Evolutionary conservation across 345 rosid species (phyloP), one percentile per base, ranked within the genome.

Genomic region (Bruguiera parviflora): DNA sequence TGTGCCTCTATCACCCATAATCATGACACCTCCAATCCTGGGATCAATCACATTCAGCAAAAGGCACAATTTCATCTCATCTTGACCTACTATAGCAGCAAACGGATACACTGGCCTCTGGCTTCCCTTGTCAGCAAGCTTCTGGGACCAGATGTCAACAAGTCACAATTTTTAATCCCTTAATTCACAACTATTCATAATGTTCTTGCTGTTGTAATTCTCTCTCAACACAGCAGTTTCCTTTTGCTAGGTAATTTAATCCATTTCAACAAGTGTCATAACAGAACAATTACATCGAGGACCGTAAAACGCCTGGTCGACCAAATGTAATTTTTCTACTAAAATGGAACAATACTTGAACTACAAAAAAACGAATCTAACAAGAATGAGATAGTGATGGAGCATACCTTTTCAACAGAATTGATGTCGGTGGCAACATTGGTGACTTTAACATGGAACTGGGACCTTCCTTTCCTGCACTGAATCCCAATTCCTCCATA

Each of bases 21-120:
- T 90, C 97, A 92, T 90, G 61, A 92, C 97, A 58, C 96, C 98
- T 15, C 98, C 97, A 71, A 91, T 91, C 89, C 89, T 89, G 31
- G 97, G 97, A 79, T 95, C 98, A 31, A 91, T 95, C 73, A 95
- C 99, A 69, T 91, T 90, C 43, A 93, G 74, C 68, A 95, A 53
- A 69, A 95, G 97, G 75, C 99, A 95, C 10, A 93, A 73, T 71
- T 91, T 93, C 98, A 93, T 91, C 89, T 93, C 98, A 67, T 93
- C 98, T 76, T 93, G 96, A 70, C 98, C 98, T 37, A 93, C 98
- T 61, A 93, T 89, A 52, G 98, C 98, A 15, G 96, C 87, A 71
- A 93, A 93, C 7, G 98, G 98, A 80, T 82, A 93, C 8, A 91
- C 97, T 0, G 98, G 96, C 63, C 98, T 87, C 71, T 85, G 94